Evolutionary conservation across 192 early-diverging fungal genomes (phyloP), one percentile per base, ranked within the genome.

Genomic region (Backusella tuberculispora): DNA sequence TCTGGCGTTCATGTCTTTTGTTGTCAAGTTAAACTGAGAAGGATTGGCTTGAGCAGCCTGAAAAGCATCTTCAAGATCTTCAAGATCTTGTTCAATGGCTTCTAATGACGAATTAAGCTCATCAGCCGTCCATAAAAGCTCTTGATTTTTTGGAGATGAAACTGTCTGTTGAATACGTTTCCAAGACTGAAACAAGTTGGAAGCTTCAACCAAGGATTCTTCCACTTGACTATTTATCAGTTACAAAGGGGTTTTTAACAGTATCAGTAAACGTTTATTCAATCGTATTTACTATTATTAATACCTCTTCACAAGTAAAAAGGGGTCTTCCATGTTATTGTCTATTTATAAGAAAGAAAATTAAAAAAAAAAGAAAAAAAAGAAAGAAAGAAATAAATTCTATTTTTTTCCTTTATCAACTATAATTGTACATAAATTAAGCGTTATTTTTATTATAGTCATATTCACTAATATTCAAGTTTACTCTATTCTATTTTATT

Each of bases 101-200:
- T 78, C 66, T 15, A 87, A 45, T 34, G 78, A 74, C 41, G 76
- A 66, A 29, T 41, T 63, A 0, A 89, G 65, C 53, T 89, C 88
- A 43, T 89, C 88, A 37, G 82, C 85, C 10, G 88, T 86, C 79
- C 87, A 81, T 17, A 82, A 10, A 17, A 89, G 72, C 38, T 89
- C 88, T 63, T 89, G 86, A 75, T 87, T 87, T 9, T 81, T 74
- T 45, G 79, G 71, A 9, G 86, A 87, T 21, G 81, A 78, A 34
- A 87, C 88, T 14, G 88, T 89, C 66, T 78, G 84, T 6, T 83
- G 81, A 34, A 89, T 89, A 44, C 88, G 80, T 43, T 84, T 82
- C 83, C 84, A 89, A 19, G 82, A 84, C 46, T 85, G 75, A 46
- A 75, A 87, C 47, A 89, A 74, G 1, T 77, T 83, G 21, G 73